These are phyloP conservation scores for Metschnikowia lochheadii DNA, from an alignment of 805 yeast species.

Conservation along the genomic window DNA sequence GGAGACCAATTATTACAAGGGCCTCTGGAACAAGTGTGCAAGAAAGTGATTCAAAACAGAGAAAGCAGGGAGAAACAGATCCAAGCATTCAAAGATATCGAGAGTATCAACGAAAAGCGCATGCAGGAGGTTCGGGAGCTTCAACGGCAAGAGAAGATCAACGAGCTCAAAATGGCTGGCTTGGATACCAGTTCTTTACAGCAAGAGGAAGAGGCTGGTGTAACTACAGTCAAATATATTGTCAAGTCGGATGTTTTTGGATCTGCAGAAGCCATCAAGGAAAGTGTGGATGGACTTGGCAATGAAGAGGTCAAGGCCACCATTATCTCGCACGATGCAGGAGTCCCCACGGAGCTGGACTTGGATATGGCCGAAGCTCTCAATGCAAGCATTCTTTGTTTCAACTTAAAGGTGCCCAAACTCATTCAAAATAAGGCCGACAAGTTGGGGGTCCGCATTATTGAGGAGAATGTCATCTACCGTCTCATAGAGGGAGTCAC, in stretches of 20 bases:
- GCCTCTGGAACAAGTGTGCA: constrained; percentile 67
- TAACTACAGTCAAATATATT: constrained; percentile 44
- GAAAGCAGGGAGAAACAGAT: constrained; percentile 47
- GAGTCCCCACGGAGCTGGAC: constrained; percentile 55
- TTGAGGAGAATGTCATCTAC: constrained; percentile 76
- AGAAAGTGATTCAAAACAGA: constrained; percentile 67
- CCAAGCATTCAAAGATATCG: constrained; percentile 62
- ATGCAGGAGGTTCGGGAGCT: constrained; percentile 49
- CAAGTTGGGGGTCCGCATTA: constrained; percentile 51
- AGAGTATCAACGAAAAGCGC: constrained; percentile 64
- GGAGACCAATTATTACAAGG: constrained; percentile 85
- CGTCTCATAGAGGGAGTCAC: constrained; percentile 83
- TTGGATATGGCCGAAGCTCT: constrained; percentile 38
- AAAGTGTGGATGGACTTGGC: constrained; percentile 77
- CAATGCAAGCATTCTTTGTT: constrained; percentile 69
- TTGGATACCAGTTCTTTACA: constrained; percentile 45
- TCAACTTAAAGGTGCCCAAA: constrained; percentile 68
- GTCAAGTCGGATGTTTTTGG: constrained; percentile 92
- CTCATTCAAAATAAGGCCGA: constrained; percentile 59
- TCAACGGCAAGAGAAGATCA: constrained; percentile 49
- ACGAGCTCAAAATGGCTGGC: constrained; percentile 59
- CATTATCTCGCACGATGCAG: constrained; percentile 75
- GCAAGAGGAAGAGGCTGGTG: constrained; percentile 27
- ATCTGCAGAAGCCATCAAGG: constrained; percentile 88
- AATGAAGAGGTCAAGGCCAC: constrained; percentile 74